A percentile compares a stretch with the other conserved stretches of the same genome.
Conservation (phyloP, 345 rosid species). For the Ailanthus altissimus region DNA sequence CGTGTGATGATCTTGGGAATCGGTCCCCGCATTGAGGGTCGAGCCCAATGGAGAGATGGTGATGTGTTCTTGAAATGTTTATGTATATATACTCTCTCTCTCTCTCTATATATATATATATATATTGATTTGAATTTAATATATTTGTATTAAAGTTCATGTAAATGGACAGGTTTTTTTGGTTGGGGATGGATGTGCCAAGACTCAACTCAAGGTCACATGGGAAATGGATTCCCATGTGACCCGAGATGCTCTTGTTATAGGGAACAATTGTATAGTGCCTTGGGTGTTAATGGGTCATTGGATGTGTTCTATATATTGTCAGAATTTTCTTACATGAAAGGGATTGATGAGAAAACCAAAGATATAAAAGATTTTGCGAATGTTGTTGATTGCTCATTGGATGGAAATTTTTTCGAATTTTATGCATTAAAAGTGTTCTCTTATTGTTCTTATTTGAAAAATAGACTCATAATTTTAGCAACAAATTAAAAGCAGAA, state of each 20-base stretch:
- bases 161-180: slow-evolving; percentile 16
- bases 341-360: neutral
- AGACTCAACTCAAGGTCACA: slow-evolving; percentile 27
- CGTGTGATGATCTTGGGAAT: slow-evolving; percentile 18
- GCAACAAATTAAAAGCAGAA: neutral
- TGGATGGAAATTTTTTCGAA: neutral
- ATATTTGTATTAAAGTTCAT: too few relatives aligned
- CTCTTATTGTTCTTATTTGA: too few relatives aligned
- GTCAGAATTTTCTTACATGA: neutral
- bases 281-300: slow-evolving; percentile 16
- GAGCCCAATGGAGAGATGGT: slow-evolving; percentile 30
- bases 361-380: neutral
- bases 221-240: slow-evolving; percentile 52
- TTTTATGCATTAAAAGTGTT: neutral
- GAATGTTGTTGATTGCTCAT: neutral
- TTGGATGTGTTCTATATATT: neutral
- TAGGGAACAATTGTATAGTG: slow-evolving; percentile 48
- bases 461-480: too few relatives aligned
- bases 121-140: neutral
- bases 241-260: slow-evolving; percentile 40
- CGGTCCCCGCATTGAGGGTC: slow-evolving; percentile 55
- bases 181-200: slow-evolving; percentile 25
- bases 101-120: neutral
- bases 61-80: slow-evolving; percentile 4
- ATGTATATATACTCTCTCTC: too few relatives aligned